Base-by-base conservation (phyloP, 371 early-diverging fungal species). In the Mucor mucedo region DNA sequence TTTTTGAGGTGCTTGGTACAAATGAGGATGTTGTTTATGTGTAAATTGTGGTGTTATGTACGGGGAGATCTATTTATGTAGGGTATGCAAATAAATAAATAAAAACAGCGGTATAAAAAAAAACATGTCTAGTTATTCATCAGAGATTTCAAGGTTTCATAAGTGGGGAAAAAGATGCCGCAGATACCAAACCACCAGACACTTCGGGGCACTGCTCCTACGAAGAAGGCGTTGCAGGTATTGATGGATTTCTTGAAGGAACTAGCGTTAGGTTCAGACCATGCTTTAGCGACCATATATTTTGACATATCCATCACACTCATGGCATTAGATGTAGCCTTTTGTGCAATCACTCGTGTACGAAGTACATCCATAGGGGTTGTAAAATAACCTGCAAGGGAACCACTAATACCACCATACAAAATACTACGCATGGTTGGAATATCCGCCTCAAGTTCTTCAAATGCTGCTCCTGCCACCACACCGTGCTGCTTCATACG, bases 171-270 rank as follows among this genome's bases (percentile, higher is more conserved):
- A 71, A 92, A 92, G 66, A 91, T 89, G 28, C 85, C 84, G 63
- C 92, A 92, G 50, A 91, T 87, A 62, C 91, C 85, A 63, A 91
- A 89, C 89, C 92, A 92, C 92, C 92, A 92, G 16, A 85, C 61
- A 40, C 84, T 82, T 41, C 92, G 70, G 5, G 91, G 84, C 9
- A 84, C 75, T 1, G 87, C 84, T 10, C 92, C 92, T 0, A 77
- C 75, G 72, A 89, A 91, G 78, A 91, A 87, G 10, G 85, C 65
- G 42, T 73, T 57, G 27, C 58, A 69, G 4, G 58, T 62, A 39
- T 64, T 57, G 16, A 50, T 33, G 10, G 65, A 60, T 47, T 44
- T 69, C 38, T 33, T 52, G 1, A 57, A 8, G 3, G 60, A 29
- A 4, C 55, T 45, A n/a, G 65, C 47, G 16, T 59, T 58, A n/a